These are phyloP conservation scores for Allantophomopsis cytisporea DNA, from an alignment of 2,329 filamentous ascomycete species.

Conservation along the genomic window DNA sequence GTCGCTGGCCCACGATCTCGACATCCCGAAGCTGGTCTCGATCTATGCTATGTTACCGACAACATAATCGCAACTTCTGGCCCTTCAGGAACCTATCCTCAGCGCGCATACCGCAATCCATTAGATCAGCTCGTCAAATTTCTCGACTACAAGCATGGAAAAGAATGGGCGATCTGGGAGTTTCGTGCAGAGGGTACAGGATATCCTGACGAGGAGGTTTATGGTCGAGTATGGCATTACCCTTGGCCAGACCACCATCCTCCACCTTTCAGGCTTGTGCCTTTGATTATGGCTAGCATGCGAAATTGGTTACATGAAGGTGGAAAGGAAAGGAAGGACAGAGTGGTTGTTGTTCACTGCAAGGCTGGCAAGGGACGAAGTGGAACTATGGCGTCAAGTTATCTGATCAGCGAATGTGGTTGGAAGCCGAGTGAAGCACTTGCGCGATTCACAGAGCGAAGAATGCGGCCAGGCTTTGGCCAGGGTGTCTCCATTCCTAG, in stretches of 20 bases:
- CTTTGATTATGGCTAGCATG: constrained; percentile 85
- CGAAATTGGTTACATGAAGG: constrained; percentile 60
- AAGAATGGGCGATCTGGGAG: constrained; percentile 93
- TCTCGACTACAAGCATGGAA: constrained; percentile 71
- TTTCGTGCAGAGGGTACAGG: constrained; percentile 94
- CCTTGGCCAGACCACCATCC: constrained; percentile 97
- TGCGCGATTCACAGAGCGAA: constrained; percentile 59
- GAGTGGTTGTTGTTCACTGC: constrained; percentile 88
- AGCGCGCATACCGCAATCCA: constrained; percentile 87
- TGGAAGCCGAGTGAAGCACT: constrained; percentile 53
- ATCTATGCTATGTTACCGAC: constrained; percentile 91
- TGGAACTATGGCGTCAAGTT: constrained; percentile 77
- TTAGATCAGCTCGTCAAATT: constrained; percentile 78
- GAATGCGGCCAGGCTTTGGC: constrained; percentile 85
- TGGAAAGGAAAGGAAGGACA: constrained; percentile 12
- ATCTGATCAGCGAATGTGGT: constrained; percentile 76
- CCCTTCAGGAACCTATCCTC: constrained; percentile 77
- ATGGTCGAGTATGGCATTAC: constrained; percentile 75
- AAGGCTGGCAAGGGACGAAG: constrained; percentile 94
- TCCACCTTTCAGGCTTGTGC: constrained; percentile 80
- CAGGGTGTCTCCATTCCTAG: constrained; percentile 86
- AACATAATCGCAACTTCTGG: constrained; percentile 66
- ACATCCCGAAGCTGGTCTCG: constrained; percentile 78
- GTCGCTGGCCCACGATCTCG: constrained; percentile 75
- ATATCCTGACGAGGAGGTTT: constrained; percentile 83